Evolutionary conservation across 139 green algal species (phyloP), one percentile per base, ranked within the genome.

Genomic region (Gonium pectorale): DNA sequence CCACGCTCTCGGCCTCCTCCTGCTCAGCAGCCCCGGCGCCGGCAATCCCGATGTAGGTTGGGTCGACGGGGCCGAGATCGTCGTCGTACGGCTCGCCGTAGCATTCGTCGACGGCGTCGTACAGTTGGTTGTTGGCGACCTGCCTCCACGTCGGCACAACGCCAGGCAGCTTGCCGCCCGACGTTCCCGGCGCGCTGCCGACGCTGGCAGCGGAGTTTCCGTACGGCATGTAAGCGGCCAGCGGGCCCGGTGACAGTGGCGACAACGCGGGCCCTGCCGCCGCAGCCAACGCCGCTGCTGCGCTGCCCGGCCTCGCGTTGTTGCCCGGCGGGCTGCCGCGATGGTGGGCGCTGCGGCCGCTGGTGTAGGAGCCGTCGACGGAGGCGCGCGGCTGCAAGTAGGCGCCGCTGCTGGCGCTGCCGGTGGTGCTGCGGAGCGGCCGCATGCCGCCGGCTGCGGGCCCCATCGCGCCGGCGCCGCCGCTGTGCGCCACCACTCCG

Each of bases 61-160:
- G 40, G 37, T 73, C 44, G 2, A 84, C 78, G 24, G 60, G 63
- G 1, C 31, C 62, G 43, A 84, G 44, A 7, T 37, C 74, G 38
- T 31, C 59, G 22, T 56, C 63, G 33, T 84, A 69, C 59, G 3
- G 11, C 29, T 31, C 33, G 15, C 77, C 31, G 4, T 67, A 13
- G 13, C 7, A 35, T 0, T 59, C 27, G 2, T n/a, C 27, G 26
- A 13, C 5, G 43, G 9, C 13, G n/a, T 33, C 51, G 79, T 78
- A 78, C 37, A 85, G 46, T 26, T 73, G 62, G 44, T 84, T 84
- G 31, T 7, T 74, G 26, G 78, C 78, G 38, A 84, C 63, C 49
- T 85, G 63, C 64, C 79, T 46, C 79, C 79, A 85, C 3, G 64
- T 68, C 9, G 79, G 79, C 37, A 85, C 46, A 13, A 77, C 64